phyloP scores from a whole-genome alignment of 805 yeast genomes.

The Candida rishiriensis region DNA sequence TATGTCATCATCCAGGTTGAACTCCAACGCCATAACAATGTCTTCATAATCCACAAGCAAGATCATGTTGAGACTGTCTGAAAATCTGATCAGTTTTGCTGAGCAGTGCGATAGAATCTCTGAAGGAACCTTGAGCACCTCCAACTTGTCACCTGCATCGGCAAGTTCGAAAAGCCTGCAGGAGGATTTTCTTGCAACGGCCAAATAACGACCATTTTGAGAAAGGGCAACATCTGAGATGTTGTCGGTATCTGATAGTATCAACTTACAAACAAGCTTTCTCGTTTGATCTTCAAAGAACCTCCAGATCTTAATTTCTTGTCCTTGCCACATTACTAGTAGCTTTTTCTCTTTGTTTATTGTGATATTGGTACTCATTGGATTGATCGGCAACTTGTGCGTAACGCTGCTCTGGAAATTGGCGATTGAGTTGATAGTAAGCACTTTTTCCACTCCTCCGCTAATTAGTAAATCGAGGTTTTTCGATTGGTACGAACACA shows the following conservation, averaged over 20 bases:
- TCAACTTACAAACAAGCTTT: conserved; percentile 60
- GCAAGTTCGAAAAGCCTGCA: conserved; percentile 64
- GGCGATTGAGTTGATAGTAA: conserved; percentile 60
- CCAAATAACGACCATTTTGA: conserved; percentile 58
- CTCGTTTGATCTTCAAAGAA: conserved; percentile 37
- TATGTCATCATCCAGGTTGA: conserved; percentile 37
- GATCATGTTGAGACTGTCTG: conserved; percentile 36
- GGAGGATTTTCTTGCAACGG: conserved; percentile 64
- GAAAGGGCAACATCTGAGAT: conserved; percentile 66
- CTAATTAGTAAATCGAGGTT: conserved; percentile 66
- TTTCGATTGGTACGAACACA: conserved; percentile 65
- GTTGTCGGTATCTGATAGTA: conserved; percentile 72
- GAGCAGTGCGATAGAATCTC: conserved; percentile 40
- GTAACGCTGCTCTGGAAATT: conserved; percentile 70
- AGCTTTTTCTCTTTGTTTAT: conserved; percentile 45
- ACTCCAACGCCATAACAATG: conserved; percentile 37
- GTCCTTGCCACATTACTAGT: conserved; percentile 77
- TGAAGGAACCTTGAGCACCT: conserved; percentile 52
- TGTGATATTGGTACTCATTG: conserved; percentile 23
- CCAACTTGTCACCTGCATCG: conserved; percentile 33
- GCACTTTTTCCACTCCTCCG: conserved; percentile 76
- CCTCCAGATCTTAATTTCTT: conserved; percentile 76
- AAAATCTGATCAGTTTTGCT: conserved; percentile 49
- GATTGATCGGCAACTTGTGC: conserved; percentile 57
- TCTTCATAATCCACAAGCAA: conserved; percentile 57